phyloP scores from a whole-genome alignment of 768 basidiomycete species.

The Hypholoma fasciculare region DNA sequence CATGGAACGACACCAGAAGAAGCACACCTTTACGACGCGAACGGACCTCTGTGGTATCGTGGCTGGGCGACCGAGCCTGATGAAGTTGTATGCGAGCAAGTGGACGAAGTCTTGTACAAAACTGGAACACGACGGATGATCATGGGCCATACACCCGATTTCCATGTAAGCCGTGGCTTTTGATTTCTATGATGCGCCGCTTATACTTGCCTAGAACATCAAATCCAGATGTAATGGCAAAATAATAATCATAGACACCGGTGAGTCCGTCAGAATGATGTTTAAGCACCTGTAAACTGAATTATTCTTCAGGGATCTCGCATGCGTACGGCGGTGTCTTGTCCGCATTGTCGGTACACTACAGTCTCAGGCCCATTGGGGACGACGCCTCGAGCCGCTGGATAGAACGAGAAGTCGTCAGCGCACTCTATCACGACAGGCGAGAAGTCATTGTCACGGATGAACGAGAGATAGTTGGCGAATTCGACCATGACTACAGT shows the following conservation, averaged over 20 bases:
- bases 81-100: constrained; percentile 65
- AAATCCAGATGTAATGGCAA: constrained; percentile 88
- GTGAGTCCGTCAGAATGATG: constrained; percentile 30
- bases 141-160: constrained; percentile 97
- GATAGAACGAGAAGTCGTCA: constrained; percentile 65
- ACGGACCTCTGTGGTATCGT: constrained; percentile 94
- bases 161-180: constrained; percentile 45
- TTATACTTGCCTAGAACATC: constrained; percentile 52
- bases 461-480: constrained; percentile 44
- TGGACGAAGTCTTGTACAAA: constrained; percentile 66
- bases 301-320: constrained; percentile 68
- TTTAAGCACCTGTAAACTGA: neutral
- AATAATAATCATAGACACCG: constrained; percentile 95
- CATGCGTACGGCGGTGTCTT: constrained; percentile 94
- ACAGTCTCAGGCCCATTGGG: constrained; percentile 72
- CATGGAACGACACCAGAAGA: constrained; percentile 64
- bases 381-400: constrained; percentile 40
- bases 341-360: constrained; percentile 85
- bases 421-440: constrained; percentile 59
- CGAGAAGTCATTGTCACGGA: constrained; percentile 52
- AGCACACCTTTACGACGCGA: constrained; percentile 63
- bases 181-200: neutral
- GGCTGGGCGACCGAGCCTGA: constrained; percentile 86
- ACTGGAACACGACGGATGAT: constrained; percentile 88
- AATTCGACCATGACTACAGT: constrained; percentile 27